These are phyloP conservation scores for Pelargonium citronellum DNA, from an alignment of 441 rosid genomes.

Conservation along the genomic window DNA sequence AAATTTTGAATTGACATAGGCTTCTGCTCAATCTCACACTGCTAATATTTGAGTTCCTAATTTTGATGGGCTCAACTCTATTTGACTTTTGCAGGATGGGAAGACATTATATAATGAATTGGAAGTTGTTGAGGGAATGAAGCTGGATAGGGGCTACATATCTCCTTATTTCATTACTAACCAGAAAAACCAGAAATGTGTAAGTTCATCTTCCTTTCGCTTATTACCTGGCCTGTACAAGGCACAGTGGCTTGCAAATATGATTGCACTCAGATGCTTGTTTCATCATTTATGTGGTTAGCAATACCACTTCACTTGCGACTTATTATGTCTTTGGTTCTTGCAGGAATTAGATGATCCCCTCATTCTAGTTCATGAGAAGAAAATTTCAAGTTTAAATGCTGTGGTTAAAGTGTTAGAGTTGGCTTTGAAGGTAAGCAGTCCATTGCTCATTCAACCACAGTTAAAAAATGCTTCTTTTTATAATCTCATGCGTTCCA, in stretches of 20 bases:
- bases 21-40: too few species aligned
- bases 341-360: slow-evolving; percentile 93
- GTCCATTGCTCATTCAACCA: background rate
- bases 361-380: slow-evolving; percentile 70
- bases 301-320: background rate
- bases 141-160: slow-evolving; percentile 83
- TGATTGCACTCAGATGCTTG: background rate
- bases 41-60: too few species aligned
- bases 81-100: slow-evolving; percentile 54
- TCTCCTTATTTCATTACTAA: slow-evolving; percentile 86
- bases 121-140: slow-evolving; percentile 95
- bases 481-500: too few species aligned
- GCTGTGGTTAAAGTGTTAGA: slow-evolving; percentile 65
- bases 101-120: slow-evolving; percentile 79
- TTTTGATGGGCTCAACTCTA: too few species aligned
- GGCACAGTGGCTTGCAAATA: too few species aligned
- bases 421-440: slow-evolving; percentile 46
- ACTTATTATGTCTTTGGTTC: slow-evolving; percentile 2
- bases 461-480: too few species aligned
- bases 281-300: too few species aligned
- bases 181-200: slow-evolving; percentile 81
- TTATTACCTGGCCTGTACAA: background rate
- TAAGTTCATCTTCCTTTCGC: slow-evolving; percentile 29
- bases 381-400: slow-evolving; percentile 76
- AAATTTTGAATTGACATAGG: too few species aligned